Evolutionary conservation across 768 basidiomycete species (phyloP).

Genomic region (Plicaturopsis crispa): DNA sequence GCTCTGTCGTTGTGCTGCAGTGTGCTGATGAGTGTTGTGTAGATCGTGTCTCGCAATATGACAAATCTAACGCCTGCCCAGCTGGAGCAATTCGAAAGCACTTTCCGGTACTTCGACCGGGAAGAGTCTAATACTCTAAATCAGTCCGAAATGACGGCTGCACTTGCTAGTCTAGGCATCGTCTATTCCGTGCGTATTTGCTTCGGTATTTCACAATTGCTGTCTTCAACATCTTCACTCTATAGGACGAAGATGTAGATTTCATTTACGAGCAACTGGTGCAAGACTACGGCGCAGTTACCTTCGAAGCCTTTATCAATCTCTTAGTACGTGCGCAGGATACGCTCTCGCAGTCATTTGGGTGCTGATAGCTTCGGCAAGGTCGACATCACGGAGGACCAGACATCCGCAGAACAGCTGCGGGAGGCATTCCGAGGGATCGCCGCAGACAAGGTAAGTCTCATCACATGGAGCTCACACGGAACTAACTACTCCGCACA

Average conservation of each 20-base stretch:
- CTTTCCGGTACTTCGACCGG: conserved; percentile 95
- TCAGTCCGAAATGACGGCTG: conserved; percentile 84
- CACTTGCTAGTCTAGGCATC: conserved; percentile 89
- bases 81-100: conserved; percentile 93
- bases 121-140: conserved; percentile 87
- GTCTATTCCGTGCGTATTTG: conserved; percentile 64
- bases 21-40: conserved; percentile 5
- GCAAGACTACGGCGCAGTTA: conserved; percentile 80
- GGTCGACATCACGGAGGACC: conserved; percentile 96
- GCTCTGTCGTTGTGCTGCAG: background rate
- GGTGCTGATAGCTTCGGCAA: too few relatives aligned
- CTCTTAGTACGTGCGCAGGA: conserved; percentile 54
- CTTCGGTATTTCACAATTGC: background rate
- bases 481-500: conserved; percentile 4
- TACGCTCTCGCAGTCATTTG: too few relatives aligned
- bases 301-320: conserved; percentile 91
- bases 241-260: conserved; percentile 80
- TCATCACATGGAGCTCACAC: conserved; percentile 3
- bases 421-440: conserved; percentile 91
- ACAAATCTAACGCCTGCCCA: conserved; percentile 94
- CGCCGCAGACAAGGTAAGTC: conserved; percentile 75
- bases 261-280: conserved; percentile 75
- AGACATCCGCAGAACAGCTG: conserved; percentile 87
- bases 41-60: conserved; percentile 93
- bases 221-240: background rate